Conservation (phyloP, 2,329 filamentous ascomycete species). For the Corinectria fuckeliana region DNA sequence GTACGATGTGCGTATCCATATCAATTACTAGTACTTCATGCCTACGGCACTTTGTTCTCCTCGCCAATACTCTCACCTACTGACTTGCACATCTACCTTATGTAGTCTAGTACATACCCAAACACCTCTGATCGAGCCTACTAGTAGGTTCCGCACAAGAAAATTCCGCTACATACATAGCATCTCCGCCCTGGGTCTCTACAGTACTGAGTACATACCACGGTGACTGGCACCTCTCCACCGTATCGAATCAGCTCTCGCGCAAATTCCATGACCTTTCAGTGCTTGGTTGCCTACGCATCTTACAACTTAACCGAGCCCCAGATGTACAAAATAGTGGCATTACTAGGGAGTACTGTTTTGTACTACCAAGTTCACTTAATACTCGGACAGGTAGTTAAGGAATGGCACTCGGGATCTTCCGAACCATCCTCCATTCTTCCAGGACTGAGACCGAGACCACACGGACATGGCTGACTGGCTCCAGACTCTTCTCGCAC, state of each 20-base stretch:
- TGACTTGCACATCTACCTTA: neutral
- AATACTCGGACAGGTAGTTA: too few relatives aligned
- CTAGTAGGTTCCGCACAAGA: neutral
- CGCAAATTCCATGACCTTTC: conserved; percentile 21
- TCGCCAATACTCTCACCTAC: neutral
- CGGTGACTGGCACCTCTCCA: conserved; percentile 30
- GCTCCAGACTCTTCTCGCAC: conserved; percentile 15
- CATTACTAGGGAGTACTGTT: too few relatives aligned
- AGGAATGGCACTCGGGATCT: neutral
- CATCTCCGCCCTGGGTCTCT: conserved; percentile 26
- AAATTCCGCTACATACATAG: neutral
- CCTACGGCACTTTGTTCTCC: neutral
- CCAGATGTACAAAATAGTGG: conserved; percentile 1
- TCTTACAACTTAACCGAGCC: neutral
- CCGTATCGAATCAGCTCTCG: conserved; percentile 29
- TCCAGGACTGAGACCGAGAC: conserved; percentile 14
- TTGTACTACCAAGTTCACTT: too few relatives aligned
- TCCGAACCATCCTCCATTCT: neutral
- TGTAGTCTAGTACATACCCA: too few relatives aligned
- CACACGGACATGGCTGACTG: conserved; percentile 11
- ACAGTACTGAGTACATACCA: too few relatives aligned
- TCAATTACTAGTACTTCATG: too few relatives aligned
- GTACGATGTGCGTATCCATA: conserved; percentile 16
- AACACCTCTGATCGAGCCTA: neutral
- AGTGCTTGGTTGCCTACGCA: neutral